Evolutionary conservation across 179 eudicot genomes (phyloP).

Genomic region (Pouteria campechiana): DNA sequence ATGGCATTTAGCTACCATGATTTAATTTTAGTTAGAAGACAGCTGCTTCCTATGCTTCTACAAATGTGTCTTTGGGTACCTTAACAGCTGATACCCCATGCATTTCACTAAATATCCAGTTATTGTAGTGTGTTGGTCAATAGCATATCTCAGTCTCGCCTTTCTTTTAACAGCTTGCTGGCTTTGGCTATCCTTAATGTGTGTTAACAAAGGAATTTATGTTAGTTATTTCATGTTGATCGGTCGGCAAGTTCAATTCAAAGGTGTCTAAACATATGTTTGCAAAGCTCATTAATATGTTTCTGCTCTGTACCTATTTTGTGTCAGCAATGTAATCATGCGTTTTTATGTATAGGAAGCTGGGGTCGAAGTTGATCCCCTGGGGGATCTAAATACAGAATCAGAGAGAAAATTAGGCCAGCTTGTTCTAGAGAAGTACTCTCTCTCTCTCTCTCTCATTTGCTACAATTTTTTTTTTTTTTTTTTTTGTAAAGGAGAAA

Average conservation of each 20-base stretch:
- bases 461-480: neutral
- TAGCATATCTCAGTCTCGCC: neutral
- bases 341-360: slow-evolving; percentile 44
- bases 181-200: too few relatives aligned
- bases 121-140: too few relatives aligned
- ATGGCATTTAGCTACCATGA: too few relatives aligned
- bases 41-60: too few relatives aligned
- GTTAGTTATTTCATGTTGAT: too few relatives aligned
- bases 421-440: slow-evolving; percentile 73
- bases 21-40: too few relatives aligned
- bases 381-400: slow-evolving; percentile 89
- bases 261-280: neutral
- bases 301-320: neutral
- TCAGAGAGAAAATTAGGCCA: slow-evolving; percentile 72
- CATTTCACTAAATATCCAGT: too few relatives aligned
- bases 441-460: neutral
- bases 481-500: neutral
- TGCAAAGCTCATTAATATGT: neutral
- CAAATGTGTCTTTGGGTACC: too few relatives aligned
- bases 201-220: too few relatives aligned
- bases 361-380: slow-evolving; percentile 81
- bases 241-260: neutral
- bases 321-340: neutral
- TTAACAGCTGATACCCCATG: too few relatives aligned
- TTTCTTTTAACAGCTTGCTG: neutral